These are phyloP conservation scores for Eucalyptus melliodora DNA, from an alignment of 345 rosid species.

Conservation along the genomic window DNA sequence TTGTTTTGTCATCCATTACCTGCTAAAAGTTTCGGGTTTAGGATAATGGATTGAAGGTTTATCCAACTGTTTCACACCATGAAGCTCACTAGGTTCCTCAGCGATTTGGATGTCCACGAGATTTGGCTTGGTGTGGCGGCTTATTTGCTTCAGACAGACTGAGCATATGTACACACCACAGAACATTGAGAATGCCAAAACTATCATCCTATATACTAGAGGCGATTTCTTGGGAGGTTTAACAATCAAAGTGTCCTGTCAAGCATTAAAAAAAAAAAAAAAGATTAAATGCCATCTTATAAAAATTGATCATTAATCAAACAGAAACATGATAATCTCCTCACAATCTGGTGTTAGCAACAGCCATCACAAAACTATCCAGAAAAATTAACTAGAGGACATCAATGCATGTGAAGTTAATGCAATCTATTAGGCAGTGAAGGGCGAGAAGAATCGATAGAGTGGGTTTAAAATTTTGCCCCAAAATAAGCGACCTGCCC, in stretches of 20 bases:
- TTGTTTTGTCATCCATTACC: constrained; percentile 18
- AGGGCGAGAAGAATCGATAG: neutral
- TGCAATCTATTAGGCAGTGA: neutral
- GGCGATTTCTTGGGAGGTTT: constrained; percentile 72
- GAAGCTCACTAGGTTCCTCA: constrained; percentile 8
- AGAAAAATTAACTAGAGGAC: neutral
- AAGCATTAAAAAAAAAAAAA: neutral
- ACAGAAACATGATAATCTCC: neutral
- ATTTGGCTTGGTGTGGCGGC: constrained; percentile 8
- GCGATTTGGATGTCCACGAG: constrained; percentile 29
- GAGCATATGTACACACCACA: constrained; percentile 64
- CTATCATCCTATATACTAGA: constrained; percentile 53
- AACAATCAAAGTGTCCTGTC: constrained; percentile 49
- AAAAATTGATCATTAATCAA: neutral
- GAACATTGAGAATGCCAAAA: constrained; percentile 54
- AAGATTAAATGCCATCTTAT: neutral
- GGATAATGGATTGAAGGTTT: constrained; percentile 58
- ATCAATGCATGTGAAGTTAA: neutral
- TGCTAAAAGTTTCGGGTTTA: constrained; percentile 59
- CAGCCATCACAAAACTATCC: neutral
- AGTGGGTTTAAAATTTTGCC: neutral
- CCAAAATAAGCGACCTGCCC: neutral
- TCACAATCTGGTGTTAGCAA: neutral
- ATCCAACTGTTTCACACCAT: neutral
- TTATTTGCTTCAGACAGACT: constrained; percentile 59